A percentile compares a stretch with the other conserved stretches of the same genome.
These are phyloP conservation scores for Leishmania tropica DNA, from an alignment of 208 protist genomes.

Conservation along the genomic window DNA sequence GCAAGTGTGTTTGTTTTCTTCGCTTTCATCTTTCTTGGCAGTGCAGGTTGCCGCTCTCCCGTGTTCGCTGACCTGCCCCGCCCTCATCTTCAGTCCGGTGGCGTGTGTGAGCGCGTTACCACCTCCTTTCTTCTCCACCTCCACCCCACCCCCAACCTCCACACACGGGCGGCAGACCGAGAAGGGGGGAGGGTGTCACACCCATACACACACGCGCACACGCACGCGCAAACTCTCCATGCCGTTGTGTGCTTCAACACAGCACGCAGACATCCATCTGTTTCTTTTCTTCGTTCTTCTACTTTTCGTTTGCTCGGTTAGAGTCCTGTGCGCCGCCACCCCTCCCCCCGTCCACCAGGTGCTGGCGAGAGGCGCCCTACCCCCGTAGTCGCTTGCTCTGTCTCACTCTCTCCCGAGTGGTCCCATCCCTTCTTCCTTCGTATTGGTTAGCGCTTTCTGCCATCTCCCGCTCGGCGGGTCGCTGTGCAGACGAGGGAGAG, in stretches of 20 bases:
- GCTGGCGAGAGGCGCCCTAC: neutral
- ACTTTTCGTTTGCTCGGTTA: neutral
- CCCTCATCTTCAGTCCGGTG: neutral
- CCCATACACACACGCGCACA: neutral
- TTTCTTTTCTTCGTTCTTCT: constrained; percentile 20
- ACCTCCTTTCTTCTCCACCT: neutral
- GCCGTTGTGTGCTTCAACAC: neutral
- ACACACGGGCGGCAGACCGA: neutral
- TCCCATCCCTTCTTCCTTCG: neutral
- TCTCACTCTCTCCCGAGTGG: neutral
- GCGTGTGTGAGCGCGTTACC: neutral
- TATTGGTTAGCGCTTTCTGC: neutral
- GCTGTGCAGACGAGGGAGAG: neutral
- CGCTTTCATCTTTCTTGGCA: neutral
- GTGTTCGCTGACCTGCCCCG: neutral
- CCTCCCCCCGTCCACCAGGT: neutral
- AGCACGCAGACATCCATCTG: constrained; percentile 8
- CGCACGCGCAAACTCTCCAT: neutral
- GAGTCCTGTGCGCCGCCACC: neutral
- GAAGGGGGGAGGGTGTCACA: neutral
- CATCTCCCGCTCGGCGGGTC: neutral
- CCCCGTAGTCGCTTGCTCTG: neutral
- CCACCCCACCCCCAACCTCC: neutral
- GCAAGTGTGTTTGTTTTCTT: neutral
- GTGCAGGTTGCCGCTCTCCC: neutral